Evolutionary conservation across 2,329 filamentous ascomycete species (phyloP).

Genomic region (Exserohilum turcica): DNA sequence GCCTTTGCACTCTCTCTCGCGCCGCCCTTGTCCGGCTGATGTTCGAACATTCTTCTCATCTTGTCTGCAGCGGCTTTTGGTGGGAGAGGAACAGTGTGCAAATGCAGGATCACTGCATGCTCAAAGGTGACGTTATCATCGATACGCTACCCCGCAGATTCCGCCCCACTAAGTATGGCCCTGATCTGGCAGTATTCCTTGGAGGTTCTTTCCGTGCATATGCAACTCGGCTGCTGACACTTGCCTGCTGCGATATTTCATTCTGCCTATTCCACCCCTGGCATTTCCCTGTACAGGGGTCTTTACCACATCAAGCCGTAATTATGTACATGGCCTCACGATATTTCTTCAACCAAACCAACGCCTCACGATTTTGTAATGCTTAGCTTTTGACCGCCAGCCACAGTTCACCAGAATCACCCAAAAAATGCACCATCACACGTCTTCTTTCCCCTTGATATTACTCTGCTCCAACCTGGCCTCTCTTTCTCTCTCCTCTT

Average conservation of each 20-base stretch:
- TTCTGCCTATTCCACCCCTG: neutral
- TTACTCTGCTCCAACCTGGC: slow-evolving; percentile 1
- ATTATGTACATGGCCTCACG: neutral
- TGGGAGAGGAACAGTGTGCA: neutral
- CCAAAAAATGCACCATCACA: neutral
- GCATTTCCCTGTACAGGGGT: neutral
- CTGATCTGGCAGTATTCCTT: neutral
- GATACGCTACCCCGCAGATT: slow-evolving; percentile 9
- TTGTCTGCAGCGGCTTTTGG: neutral
- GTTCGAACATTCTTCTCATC: slow-evolving; percentile 7
- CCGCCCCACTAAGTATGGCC: slow-evolving; percentile 2
- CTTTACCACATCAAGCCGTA: neutral
- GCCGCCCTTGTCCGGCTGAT: slow-evolving; percentile 18
- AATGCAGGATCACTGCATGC: neutral
- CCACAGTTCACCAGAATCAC: neutral
- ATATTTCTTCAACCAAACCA: neutral
- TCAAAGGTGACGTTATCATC: neutral
- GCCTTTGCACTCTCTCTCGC: slow-evolving; percentile 17
- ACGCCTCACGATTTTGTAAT: too few relatives aligned
- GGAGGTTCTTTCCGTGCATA: neutral
- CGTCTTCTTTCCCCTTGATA: slow-evolving; percentile 20
- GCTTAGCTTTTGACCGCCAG: too few relatives aligned
- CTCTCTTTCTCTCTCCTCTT: slow-evolving; percentile 20
- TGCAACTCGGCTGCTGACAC: neutral
- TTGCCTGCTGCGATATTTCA: too few relatives aligned